Percentiles rank a stretch among this genome's conserved stretches.
phyloP scores from a whole-genome alignment of 2,329 filamentous ascomycete genomes.

The Achaetomium macrosporum region DNA sequence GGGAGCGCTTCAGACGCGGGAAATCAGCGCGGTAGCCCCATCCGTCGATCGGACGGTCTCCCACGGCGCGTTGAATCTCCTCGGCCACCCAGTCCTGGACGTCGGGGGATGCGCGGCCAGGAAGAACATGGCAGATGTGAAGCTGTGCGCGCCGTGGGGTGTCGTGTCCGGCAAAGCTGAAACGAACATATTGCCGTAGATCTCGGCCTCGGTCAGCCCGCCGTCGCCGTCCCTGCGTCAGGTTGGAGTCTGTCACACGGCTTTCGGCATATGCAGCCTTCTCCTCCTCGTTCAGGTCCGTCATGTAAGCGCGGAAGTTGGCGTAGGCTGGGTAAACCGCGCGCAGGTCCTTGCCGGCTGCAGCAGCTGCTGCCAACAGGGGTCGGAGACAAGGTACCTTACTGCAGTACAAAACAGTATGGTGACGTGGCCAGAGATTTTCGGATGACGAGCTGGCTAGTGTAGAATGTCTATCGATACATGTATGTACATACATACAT shows the following conservation, averaged over 20 bases:
- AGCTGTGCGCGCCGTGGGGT: slow-evolving; percentile 42
- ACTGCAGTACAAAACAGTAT: no score
- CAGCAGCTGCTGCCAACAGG: no score
- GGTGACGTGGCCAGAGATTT: no score
- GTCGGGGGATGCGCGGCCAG: slow-evolving; percentile 38
- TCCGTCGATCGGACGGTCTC: slow-evolving; percentile 18
- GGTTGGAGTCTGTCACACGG: background rate
- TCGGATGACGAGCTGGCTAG: no score
- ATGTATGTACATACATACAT: no score
- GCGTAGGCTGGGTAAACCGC: slow-evolving; percentile 23
- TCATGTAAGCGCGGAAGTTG: slow-evolving; percentile 28
- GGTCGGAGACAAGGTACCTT: no score
- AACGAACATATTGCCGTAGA: no score
- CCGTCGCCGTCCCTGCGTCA: background rate
- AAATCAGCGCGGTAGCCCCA: slow-evolving; percentile 34
- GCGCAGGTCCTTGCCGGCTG: slow-evolving; percentile 32
- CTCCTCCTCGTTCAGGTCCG: slow-evolving; percentile 28
- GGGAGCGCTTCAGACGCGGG: slow-evolving; percentile 36
- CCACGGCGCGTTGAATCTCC: slow-evolving; percentile 30
- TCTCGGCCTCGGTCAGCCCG: slow-evolving; percentile 35
- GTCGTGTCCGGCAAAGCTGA: slow-evolving; percentile 47
- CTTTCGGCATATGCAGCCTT: slow-evolving; percentile 13
- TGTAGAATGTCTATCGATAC: no score
- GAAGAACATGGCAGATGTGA: slow-evolving; percentile 38
- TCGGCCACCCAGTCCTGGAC: slow-evolving; percentile 41